Conservation (phyloP, 805 yeast genomes). For the Dipodascus albidus region DNA sequence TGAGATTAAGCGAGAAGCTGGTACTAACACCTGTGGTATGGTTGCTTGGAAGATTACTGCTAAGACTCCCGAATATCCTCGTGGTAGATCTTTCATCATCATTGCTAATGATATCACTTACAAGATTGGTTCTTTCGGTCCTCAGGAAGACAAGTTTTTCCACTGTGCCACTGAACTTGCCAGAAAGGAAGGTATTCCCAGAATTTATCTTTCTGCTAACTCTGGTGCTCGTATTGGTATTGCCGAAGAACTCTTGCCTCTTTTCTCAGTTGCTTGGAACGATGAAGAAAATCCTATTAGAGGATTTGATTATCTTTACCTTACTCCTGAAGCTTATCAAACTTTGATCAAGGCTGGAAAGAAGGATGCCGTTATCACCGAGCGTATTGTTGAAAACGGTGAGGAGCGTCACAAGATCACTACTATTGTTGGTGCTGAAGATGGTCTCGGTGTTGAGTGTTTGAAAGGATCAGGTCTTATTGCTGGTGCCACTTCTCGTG, state of each 20-base stretch:
- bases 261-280: constrained; percentile 88
- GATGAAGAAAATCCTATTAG: constrained; percentile 60
- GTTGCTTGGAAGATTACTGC: constrained; percentile 87
- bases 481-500: constrained; percentile 97
- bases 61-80: constrained; percentile 94
- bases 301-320: constrained; percentile 85
- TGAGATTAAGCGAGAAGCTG: constrained; percentile 90
- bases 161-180: constrained; percentile 88
- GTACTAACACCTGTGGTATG: constrained; percentile 94
- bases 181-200: constrained; percentile 82
- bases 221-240: constrained; percentile 99
- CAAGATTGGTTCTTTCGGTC: constrained; percentile 98
- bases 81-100: constrained; percentile 85
- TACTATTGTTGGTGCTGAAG: constrained; percentile 85
- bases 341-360: constrained; percentile 29
- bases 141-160: constrained; percentile 87
- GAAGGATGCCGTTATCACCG: constrained; percentile 33
- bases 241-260: constrained; percentile 90
- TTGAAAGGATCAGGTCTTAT: constrained; percentile 95
- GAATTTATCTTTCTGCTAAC: constrained; percentile 93
- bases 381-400: constrained; percentile 73
- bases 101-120: constrained; percentile 96
- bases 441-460: constrained; percentile 98
- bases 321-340: constrained; percentile 56
- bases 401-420: constrained; percentile 72